Percentiles rank a stretch among this genome's conserved stretches.
Conservation (phyloP, 2,329 filamentous ascomycete species). For the Fusarium citri region DNA sequence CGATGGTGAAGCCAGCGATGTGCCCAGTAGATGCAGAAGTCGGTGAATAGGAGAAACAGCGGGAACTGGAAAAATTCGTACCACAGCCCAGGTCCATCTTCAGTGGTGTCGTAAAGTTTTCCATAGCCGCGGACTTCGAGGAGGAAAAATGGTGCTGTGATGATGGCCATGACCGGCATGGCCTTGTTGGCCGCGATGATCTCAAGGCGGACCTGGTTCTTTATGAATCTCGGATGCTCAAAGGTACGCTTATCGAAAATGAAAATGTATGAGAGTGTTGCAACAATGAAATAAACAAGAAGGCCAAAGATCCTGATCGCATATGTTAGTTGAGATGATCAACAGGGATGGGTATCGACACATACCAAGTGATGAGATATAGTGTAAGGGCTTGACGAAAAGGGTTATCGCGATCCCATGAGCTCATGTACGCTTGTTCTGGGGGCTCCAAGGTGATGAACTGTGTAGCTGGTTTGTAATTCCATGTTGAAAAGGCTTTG, state of each 20-base stretch:
- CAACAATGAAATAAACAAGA: slow-evolving; percentile 85
- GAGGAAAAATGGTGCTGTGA: slow-evolving; percentile 85
- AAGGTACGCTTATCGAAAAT: slow-evolving; percentile 92
- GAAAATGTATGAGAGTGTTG: slow-evolving; percentile 85
- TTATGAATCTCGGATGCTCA: slow-evolving; percentile 92
- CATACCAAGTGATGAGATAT: slow-evolving; percentile 88
- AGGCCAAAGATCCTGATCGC: slow-evolving; percentile 81
- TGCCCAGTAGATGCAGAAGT: slow-evolving; percentile 91
- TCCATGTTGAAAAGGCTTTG: slow-evolving; percentile 69
- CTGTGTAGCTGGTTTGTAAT: slow-evolving; percentile 78
- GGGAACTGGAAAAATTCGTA: slow-evolving; percentile 89
- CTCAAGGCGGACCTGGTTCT: slow-evolving; percentile 89
- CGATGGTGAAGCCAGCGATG: slow-evolving; percentile 88
- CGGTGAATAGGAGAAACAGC: slow-evolving; percentile 87
- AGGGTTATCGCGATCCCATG: slow-evolving; percentile 80
- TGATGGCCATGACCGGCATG: slow-evolving; percentile 84
- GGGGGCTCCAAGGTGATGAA: slow-evolving; percentile 77
- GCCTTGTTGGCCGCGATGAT: slow-evolving; percentile 82
- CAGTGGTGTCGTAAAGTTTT: slow-evolving; percentile 85
- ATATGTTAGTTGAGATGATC: slow-evolving; percentile 1
- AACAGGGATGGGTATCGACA: slow-evolving; percentile 15
- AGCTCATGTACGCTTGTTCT: slow-evolving; percentile 81
- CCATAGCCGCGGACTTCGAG: slow-evolving; percentile 85
- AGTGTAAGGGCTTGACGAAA: slow-evolving; percentile 79
- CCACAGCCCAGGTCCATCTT: slow-evolving; percentile 79